phyloP scores from a whole-genome alignment of 257 asterid genomes.

The Ophiorrhiza pumila region DNA sequence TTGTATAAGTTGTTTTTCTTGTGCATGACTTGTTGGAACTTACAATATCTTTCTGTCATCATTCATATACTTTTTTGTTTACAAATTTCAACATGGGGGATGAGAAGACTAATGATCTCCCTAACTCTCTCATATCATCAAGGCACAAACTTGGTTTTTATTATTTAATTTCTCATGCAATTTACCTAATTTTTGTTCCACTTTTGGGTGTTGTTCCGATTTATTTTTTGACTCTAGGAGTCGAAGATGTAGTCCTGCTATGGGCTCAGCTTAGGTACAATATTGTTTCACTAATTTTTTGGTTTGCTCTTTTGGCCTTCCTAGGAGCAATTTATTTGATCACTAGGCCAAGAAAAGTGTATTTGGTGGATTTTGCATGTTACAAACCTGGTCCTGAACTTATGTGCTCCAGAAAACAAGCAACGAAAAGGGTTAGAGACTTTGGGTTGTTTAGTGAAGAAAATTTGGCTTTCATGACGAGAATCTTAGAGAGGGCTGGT shows the following conservation, averaged over 20 bases:
- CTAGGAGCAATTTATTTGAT: conserved; percentile 25
- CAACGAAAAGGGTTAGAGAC: background rate
- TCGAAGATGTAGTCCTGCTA: conserved; percentile 21
- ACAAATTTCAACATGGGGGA: conserved; percentile 1
- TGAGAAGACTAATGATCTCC: background rate
- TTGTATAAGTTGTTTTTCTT: background rate
- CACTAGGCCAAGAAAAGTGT: conserved; percentile 33
- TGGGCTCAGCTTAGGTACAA: conserved; percentile 22
- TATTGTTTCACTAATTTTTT: conserved; percentile 8
- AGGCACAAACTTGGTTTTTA: background rate
- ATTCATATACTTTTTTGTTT: background rate
- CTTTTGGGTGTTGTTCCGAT: conserved; percentile 9
- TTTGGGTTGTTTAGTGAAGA: conserved; percentile 16
- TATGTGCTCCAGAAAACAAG: conserved; percentile 20
- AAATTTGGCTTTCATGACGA: conserved; percentile 24
- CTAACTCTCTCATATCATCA: background rate
- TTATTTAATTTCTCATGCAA: background rate
- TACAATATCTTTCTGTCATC: background rate
- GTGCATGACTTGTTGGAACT: background rate
- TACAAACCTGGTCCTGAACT: conserved; percentile 28
- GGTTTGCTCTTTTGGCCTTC: conserved; percentile 16
- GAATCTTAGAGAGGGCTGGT: conserved; percentile 26
- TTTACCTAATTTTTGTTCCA: background rate
- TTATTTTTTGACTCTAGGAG: conserved; percentile 17
- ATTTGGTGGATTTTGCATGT: conserved; percentile 33